Conservation (phyloP, 768 basidiomycete species). For the Tylopilus intermedius region DNA sequence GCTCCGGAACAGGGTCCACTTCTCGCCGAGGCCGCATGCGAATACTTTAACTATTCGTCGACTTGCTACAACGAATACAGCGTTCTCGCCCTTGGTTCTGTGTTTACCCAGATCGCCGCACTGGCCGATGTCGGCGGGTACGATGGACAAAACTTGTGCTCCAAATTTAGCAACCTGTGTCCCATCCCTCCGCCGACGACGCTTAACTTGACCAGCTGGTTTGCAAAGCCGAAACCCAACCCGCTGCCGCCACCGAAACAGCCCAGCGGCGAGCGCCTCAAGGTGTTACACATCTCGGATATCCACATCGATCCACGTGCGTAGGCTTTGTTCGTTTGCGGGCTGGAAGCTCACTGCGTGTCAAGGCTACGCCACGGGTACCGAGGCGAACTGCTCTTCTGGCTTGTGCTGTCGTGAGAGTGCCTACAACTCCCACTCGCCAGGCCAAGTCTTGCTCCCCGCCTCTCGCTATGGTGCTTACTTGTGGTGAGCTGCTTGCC, state of each 20-base stretch:
- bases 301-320: conserved; percentile 33
- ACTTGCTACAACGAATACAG: conserved; percentile 35
- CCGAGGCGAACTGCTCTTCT: conserved; percentile 62
- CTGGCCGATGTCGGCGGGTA: conserved; percentile 41
- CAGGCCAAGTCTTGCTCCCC: conserved; percentile 42
- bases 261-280: conserved; percentile 39
- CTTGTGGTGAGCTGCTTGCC: not conserved
- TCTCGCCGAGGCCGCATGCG: conserved; percentile 38
- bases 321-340: too few species aligned
- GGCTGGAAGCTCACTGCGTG: too few species aligned
- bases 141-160: conserved; percentile 42
- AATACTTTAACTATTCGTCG: conserved; percentile 35
- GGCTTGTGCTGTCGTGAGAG: conserved; percentile 53
- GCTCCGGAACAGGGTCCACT: conserved; percentile 39
- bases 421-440: conserved; percentile 39
- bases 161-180: conserved; percentile 31
- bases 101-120: conserved; percentile 41
- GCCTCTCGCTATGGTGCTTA: conserved; percentile 59
- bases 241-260: conserved; percentile 37
- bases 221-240: conserved; percentile 45
- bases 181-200: conserved; percentile 33
- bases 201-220: conserved; percentile 42
- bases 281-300: conserved; percentile 46
- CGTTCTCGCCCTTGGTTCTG: conserved; percentile 33
- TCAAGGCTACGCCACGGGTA: conserved; percentile 47